Conservation (phyloP, 352 stramenopile genomes). For the Pythium coloratum region DNA sequence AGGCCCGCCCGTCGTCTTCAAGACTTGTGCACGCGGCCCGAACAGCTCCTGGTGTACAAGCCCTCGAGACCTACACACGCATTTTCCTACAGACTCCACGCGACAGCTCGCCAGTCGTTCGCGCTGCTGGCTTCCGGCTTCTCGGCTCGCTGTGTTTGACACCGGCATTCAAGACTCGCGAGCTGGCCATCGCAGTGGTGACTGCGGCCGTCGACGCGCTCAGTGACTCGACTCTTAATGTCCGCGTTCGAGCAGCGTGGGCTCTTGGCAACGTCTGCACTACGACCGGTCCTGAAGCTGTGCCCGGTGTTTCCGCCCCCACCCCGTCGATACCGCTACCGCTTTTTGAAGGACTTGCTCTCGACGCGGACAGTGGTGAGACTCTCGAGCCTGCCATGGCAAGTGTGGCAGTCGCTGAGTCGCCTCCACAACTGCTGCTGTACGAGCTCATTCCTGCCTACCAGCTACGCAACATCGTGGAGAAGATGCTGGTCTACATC, state of each 20-base stretch:
- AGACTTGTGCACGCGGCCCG: constrained; percentile 35
- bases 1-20: constrained; percentile 31
- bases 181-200: constrained; percentile 67
- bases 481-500: constrained; percentile 84
- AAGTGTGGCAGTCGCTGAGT: not conserved
- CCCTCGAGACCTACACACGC: constrained; percentile 64
- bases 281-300: constrained; percentile 60
- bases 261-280: constrained; percentile 86
- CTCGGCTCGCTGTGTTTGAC: constrained; percentile 74
- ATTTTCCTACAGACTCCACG: constrained; percentile 78
- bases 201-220: constrained; percentile 62
- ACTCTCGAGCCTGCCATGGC: not conserved
- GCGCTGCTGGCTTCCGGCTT: constrained; percentile 74
- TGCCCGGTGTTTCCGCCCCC: constrained; percentile 11
- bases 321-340: not conserved
- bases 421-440: constrained; percentile 27
- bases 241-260: constrained; percentile 81
- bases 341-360: not conserved
- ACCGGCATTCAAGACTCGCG: constrained; percentile 71
- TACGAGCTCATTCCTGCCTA: constrained; percentile 68
- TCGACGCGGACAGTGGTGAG: not conserved
- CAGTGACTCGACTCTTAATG: constrained; percentile 78
- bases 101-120: constrained; percentile 80
- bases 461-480: constrained; percentile 66
- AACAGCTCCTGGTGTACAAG: constrained; percentile 28